Percentiles rank a stretch among this genome's conserved stretches.
Conservation (phyloP, 768 basidiomycete species). For the Butyriboletus loyo region DNA sequence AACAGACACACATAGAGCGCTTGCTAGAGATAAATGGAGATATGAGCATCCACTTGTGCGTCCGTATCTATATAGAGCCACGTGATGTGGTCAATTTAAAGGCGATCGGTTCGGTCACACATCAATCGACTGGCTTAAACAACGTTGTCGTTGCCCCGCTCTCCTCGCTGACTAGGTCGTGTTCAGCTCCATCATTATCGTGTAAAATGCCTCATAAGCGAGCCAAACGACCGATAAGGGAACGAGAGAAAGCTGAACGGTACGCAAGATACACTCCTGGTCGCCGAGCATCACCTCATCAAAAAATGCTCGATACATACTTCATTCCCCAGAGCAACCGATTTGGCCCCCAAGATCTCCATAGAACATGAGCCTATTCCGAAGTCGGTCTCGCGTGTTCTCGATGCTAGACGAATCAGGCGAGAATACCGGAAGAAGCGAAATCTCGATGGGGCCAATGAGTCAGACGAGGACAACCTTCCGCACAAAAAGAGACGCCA, state of each 20-base stretch:
- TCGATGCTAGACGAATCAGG: slow-evolving; percentile 60
- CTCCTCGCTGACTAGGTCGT: background rate
- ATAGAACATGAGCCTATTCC: slow-evolving; percentile 61
- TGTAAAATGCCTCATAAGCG: slow-evolving; percentile 64
- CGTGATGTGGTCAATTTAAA: slow-evolving; percentile 14
- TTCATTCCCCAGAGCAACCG: slow-evolving; percentile 39
- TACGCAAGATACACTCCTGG: slow-evolving; percentile 25
- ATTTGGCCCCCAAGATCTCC: slow-evolving; percentile 47
- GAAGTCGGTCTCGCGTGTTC: slow-evolving; percentile 61
- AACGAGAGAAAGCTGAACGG: slow-evolving; percentile 42
- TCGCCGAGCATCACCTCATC: background rate
- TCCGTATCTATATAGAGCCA: slow-evolving; percentile 3
- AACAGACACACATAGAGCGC: background rate
- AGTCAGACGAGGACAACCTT: slow-evolving; percentile 25
- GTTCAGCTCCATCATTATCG: slow-evolving; percentile 20
- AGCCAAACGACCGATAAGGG: slow-evolving; percentile 50
- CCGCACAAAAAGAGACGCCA: slow-evolving; percentile 30
- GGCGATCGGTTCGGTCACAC: background rate
- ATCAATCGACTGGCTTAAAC: background rate
- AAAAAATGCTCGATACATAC: background rate
- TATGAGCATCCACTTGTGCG: background rate
- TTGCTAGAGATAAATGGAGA: slow-evolving; percentile 1
- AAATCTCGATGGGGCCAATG: slow-evolving; percentile 24
- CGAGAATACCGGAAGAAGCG: slow-evolving; percentile 51
- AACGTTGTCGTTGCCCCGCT: slow-evolving; percentile 15